These are phyloP conservation scores for Huntiella abstrusa DNA, from an alignment of 2,329 filamentous ascomycete genomes.

Conservation along the genomic window DNA sequence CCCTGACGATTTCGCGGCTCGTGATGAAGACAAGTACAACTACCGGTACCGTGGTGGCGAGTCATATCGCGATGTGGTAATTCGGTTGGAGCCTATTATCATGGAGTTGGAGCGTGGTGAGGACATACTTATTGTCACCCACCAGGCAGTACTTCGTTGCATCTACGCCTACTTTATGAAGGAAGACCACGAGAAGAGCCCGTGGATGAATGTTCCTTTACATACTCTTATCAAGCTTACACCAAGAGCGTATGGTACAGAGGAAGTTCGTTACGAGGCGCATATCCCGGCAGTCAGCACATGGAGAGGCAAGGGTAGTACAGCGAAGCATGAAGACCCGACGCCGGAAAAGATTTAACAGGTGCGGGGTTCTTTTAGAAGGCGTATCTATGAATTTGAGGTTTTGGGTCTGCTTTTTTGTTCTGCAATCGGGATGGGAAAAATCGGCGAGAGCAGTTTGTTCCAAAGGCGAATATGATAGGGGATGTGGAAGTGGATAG, in stretches of 20 bases:
- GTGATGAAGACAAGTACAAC: constrained; percentile 98
- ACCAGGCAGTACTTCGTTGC: constrained; percentile 89
- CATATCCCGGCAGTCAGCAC: constrained; percentile 93
- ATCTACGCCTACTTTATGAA: constrained; percentile 99
- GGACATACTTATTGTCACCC: constrained; percentile 94
- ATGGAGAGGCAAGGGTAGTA: constrained; percentile 84
- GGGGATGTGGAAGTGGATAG: too few relatives aligned
- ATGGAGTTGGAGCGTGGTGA: constrained; percentile 96
- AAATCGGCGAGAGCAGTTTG: background rate
- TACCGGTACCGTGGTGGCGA: constrained; percentile 96
- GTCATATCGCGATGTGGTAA: constrained; percentile 89
- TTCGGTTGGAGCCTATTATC: constrained; percentile 94
- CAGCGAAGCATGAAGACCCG: constrained; percentile 66
- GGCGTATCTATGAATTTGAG: too few relatives aligned
- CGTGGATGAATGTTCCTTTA: constrained; percentile 96
- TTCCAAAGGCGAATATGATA: too few relatives aligned
- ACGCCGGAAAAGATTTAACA: constrained; percentile 17
- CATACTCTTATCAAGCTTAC: constrained; percentile 95
- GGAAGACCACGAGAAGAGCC: constrained; percentile 74
- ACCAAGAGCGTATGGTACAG: constrained; percentile 80
- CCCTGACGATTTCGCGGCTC: constrained; percentile 85
- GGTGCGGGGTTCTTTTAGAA: too few relatives aligned
- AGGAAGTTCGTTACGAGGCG: constrained; percentile 72
- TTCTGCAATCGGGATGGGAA: too few relatives aligned
- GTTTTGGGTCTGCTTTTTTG: too few relatives aligned